phyloP scores from a whole-genome alignment of 495 filamentous ascomycete species.

The Lophium mytilinum region DNA sequence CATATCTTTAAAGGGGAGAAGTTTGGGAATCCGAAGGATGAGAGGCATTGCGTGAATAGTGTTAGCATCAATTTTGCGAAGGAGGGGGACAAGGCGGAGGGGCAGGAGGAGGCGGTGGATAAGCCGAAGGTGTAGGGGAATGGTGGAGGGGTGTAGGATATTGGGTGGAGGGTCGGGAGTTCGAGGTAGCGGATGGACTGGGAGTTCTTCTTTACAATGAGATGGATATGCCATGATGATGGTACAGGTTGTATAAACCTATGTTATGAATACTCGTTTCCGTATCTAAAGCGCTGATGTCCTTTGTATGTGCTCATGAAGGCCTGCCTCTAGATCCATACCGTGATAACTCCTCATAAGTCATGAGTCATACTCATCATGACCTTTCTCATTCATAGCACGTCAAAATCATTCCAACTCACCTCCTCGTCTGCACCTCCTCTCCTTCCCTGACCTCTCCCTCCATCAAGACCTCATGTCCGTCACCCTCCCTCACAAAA shows the following conservation, averaged over 20 bases:
- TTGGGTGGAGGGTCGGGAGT: neutral
- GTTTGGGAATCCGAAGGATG: constrained; percentile 75
- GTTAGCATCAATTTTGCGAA: constrained; percentile 71
- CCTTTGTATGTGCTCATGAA: too few species aligned
- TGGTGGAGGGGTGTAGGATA: neutral
- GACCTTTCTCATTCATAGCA: too few species aligned
- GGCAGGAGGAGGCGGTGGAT: neutral
- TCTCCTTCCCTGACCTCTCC: constrained; percentile 25
- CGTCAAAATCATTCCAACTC: neutral
- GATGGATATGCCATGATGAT: too few species aligned
- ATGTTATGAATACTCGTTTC: too few species aligned
- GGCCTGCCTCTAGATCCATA: too few species aligned
- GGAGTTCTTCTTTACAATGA: neutral
- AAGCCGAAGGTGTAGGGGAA: neutral
- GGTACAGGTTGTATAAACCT: too few species aligned
- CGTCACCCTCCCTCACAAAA: constrained; percentile 61
- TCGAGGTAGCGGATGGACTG: neutral
- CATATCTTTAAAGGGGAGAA: constrained; percentile 97
- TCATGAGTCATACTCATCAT: too few species aligned
- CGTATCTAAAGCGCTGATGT: too few species aligned
- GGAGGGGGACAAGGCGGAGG: constrained; percentile 13
- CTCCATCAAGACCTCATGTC: constrained; percentile 35
- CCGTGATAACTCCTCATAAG: too few species aligned
- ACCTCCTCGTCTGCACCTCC: neutral
- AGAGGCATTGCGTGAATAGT: constrained; percentile 96